phyloP scores from a whole-genome alignment of 2,329 filamentous ascomycete species.

The Talaromyces sp. region DNA sequence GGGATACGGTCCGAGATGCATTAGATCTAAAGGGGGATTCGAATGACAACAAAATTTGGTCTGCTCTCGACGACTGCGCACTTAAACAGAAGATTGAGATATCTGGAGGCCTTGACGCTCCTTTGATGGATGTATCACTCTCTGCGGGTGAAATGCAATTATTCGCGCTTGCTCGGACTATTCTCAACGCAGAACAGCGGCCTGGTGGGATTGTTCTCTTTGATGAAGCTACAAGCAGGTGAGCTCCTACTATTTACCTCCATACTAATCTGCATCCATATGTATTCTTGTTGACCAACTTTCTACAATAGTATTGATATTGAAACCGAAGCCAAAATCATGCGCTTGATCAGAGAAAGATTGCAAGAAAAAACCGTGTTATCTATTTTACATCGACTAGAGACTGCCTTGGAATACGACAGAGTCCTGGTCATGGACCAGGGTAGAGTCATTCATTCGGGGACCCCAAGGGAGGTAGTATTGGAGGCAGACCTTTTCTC shows the following conservation, averaged over 20 bases:
- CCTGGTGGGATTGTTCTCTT: constrained; percentile 9
- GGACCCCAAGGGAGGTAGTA: neutral
- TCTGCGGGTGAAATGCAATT: constrained; percentile 1
- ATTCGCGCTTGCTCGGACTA: neutral
- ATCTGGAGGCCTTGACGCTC: neutral
- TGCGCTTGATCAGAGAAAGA: constrained; percentile 2
- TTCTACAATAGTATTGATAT: neutral
- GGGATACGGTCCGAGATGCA: neutral
- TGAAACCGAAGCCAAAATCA: neutral
- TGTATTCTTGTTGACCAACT: neutral
- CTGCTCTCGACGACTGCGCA: neutral
- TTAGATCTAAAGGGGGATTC: neutral
- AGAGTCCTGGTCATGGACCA: constrained; percentile 5
- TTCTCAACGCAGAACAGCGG: neutral
- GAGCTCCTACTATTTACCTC: neutral
- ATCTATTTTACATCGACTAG: constrained; percentile 6
- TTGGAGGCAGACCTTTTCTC: neutral
- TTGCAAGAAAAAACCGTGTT: neutral
- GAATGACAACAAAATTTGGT: neutral
- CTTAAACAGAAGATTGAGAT: constrained; percentile 3
- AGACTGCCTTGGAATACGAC: constrained; percentile 5
- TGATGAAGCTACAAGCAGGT: constrained; percentile 7
- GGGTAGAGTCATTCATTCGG: neutral
- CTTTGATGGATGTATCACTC: neutral
- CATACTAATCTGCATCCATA: neutral